These are phyloP conservation scores for Vanrija sp. DNA, from an alignment of 1,284 basidiomycete species.

Conservation along the genomic window DNA sequence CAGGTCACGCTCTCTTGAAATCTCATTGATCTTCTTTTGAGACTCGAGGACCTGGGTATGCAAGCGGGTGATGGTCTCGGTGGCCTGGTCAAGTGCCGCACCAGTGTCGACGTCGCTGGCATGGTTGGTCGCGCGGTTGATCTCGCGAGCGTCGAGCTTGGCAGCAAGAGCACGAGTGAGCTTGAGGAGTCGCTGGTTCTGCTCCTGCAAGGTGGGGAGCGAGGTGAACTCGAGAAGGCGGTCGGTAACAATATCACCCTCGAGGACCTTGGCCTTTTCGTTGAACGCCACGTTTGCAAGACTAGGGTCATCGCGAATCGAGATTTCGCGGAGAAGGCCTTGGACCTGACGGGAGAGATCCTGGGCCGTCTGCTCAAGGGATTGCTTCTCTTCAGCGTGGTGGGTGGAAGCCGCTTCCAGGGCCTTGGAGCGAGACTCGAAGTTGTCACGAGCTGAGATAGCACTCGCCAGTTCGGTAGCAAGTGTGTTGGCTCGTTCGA, in stretches of 20 bases:
- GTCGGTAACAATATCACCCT: conserved; percentile 77
- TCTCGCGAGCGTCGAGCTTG: conserved; percentile 73
- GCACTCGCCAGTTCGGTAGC: conserved; percentile 67
- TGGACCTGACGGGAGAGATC: conserved; percentile 87
- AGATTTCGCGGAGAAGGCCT: conserved; percentile 69
- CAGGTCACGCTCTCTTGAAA: conserved; percentile 81
- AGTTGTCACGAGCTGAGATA: conserved; percentile 60
- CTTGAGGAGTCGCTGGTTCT: conserved; percentile 78
- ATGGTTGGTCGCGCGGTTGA: conserved; percentile 60
- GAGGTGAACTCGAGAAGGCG: conserved; percentile 84
- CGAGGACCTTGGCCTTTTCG: conserved; percentile 37
- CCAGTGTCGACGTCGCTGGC: conserved; percentile 51
- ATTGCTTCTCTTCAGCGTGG: conserved; percentile 62
- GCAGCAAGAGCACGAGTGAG: conserved; percentile 74
- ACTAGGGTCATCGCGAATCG: conserved; percentile 72
- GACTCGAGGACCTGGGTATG: conserved; percentile 66
- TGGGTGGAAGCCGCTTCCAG: conserved; percentile 61
- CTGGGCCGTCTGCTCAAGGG: conserved; percentile 71
- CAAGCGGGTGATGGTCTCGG: conserved; percentile 75
- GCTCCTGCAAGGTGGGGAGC: conserved; percentile 73
- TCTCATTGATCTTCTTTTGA: conserved; percentile 69
- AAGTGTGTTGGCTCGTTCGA: conserved; percentile 72
- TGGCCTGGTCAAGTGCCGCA: conserved; percentile 78
- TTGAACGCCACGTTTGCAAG: conserved; percentile 70
- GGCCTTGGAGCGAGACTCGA: conserved; percentile 41